A percentile compares a stretch with the other conserved stretches of the same genome.
Evolutionary conservation across 176 grass and related monocot species (phyloP).

Genomic region (Miscanthus lutarioriparius): DNA sequence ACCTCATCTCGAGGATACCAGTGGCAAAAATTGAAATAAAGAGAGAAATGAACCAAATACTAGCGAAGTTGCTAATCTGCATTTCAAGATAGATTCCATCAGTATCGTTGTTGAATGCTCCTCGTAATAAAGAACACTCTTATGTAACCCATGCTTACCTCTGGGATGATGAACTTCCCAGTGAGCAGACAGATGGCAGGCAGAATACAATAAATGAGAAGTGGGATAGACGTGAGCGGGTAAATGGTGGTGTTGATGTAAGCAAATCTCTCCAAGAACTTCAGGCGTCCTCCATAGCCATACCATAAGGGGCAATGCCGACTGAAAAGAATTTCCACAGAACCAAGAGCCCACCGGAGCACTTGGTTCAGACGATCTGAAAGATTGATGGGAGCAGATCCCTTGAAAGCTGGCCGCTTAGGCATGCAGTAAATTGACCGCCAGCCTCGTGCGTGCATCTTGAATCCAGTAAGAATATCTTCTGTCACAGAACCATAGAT

Average conservation of each 20-base stretch:
- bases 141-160: slow-evolving; percentile 49
- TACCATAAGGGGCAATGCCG: slow-evolving; percentile 95
- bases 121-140: not conserved
- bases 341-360: slow-evolving; percentile 87
- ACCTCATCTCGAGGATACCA: slow-evolving; percentile 94
- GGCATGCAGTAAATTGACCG: slow-evolving; percentile 96
- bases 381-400: slow-evolving; percentile 94
- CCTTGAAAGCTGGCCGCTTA: slow-evolving; percentile 84
- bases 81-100: slow-evolving; percentile 35
- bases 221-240: slow-evolving; percentile 74
- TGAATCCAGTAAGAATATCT: slow-evolving; percentile 98
- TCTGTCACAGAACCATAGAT: slow-evolving; percentile 97
- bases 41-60: slow-evolving; percentile 97
- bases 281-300: slow-evolving; percentile 76
- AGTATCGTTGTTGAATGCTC: slow-evolving; percentile 1
- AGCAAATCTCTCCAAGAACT: slow-evolving; percentile 91
- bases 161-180: slow-evolving; percentile 91
- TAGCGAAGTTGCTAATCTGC: slow-evolving; percentile 92
- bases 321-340: slow-evolving; percentile 95
- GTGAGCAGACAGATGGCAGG: slow-evolving; percentile 94
- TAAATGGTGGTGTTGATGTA: slow-evolving; percentile 98
- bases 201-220: slow-evolving; percentile 77
- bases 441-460: slow-evolving; percentile 95
- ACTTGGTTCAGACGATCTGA: slow-evolving; percentile 98
- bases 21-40: slow-evolving; percentile 93